phyloP scores from a whole-genome alignment of 306 rosid genomes.

The Vicia faba region DNA sequence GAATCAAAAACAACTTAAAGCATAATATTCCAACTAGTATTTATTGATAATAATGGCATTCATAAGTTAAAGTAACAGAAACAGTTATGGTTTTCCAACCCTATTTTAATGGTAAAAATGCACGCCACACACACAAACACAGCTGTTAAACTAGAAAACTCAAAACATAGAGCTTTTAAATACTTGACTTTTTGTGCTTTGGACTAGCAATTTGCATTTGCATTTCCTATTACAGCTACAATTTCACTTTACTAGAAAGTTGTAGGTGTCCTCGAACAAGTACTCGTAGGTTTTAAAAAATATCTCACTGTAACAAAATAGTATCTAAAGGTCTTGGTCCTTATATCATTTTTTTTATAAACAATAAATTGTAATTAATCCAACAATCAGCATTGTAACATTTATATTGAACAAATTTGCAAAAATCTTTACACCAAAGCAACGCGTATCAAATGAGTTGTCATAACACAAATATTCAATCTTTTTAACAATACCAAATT shows the following conservation, averaged over 20 bases:
- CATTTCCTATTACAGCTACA: neutral
- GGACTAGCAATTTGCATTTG: conserved; percentile 17
- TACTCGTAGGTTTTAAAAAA: too few relatives aligned
- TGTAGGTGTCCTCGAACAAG: too few relatives aligned
- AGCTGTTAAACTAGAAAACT: conserved; percentile 13
- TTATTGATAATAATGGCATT: conserved; percentile 4
- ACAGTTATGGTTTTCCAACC: neutral
- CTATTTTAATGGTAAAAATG: conserved; percentile 32
- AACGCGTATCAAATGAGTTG: too few relatives aligned
- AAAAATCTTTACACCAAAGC: too few relatives aligned
- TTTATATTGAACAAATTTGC: too few relatives aligned
- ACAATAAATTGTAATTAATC: too few relatives aligned
- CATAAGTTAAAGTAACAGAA: neutral
- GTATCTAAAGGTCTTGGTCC: too few relatives aligned
- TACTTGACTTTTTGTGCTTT: conserved; percentile 41
- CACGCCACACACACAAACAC: neutral
- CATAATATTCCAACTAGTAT: neutral
- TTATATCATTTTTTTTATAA: too few relatives aligned
- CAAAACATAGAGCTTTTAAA: conserved; percentile 47
- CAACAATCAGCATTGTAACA: too few relatives aligned
- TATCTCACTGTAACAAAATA: too few relatives aligned
- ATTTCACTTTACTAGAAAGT: too few relatives aligned
- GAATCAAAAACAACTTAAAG: conserved; percentile 23
- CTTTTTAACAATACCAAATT: conserved; percentile 17
- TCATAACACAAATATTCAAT: neutral